Evolutionary conservation across 1,284 basidiomycete species (phyloP).

Genomic region (Leccinum pallidistipes): DNA sequence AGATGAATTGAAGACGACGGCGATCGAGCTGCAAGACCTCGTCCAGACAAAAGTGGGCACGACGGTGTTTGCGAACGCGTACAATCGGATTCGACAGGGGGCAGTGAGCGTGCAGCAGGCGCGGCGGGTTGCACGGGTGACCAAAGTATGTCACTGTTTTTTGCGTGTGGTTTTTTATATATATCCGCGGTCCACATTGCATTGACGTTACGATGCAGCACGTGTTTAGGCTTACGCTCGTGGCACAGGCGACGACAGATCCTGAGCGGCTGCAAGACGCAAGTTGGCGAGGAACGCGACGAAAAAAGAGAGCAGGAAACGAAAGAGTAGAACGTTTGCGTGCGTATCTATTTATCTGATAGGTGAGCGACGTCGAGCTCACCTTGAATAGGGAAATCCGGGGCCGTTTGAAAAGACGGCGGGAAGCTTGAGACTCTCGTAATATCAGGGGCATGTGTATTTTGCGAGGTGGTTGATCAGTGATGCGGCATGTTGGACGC

Average conservation of each 20-base stretch:
- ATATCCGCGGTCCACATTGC: no score
- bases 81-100: conserved; percentile 78
- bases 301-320: conserved; percentile 83
- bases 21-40: conserved; percentile 86
- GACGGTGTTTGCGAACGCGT: conserved; percentile 75
- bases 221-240: background rate
- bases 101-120: conserved; percentile 70
- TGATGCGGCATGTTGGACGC: background rate
- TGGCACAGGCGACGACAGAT: conserved; percentile 56
- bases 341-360: conserved; percentile 37
- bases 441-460: background rate
- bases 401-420: conserved; percentile 39
- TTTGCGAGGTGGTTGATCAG: background rate
- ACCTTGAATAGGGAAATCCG: conserved; percentile 37
- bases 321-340: conserved; percentile 65
- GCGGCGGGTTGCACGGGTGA: conserved; percentile 64
- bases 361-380: background rate
- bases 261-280: conserved; percentile 79
- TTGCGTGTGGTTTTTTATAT: background rate
- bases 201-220: background rate
- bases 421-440: conserved; percentile 26
- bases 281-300: conserved; percentile 64
- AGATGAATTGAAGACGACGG: conserved; percentile 86
- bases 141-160: conserved; percentile 44
- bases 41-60: conserved; percentile 86